phyloP scores from a whole-genome alignment of 352 stramenopile genomes.

The Phytopythium cucurbitacearum region DNA sequence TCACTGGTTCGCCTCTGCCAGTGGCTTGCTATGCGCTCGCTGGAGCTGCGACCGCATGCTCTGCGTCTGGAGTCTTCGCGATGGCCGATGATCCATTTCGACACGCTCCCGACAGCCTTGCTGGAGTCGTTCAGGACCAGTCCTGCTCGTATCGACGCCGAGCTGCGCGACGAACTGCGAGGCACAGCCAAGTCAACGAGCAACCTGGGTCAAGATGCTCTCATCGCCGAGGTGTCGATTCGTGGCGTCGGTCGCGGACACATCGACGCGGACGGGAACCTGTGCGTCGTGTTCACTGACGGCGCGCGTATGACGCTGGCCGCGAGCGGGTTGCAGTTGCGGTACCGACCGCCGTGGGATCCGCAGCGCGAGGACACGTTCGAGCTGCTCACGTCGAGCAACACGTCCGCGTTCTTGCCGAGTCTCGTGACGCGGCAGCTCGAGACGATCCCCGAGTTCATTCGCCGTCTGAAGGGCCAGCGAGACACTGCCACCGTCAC shows the following conservation, averaged over 20 bases:
- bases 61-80: slow-evolving; percentile 20
- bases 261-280: slow-evolving; percentile 30
- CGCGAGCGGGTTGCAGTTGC: slow-evolving; percentile 36
- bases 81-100: slow-evolving; percentile 45
- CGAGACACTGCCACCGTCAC: not conserved
- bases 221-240: slow-evolving; percentile 13
- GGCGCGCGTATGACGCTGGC: slow-evolving; percentile 35
- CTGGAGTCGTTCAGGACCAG: slow-evolving; percentile 31
- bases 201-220: slow-evolving; percentile 1
- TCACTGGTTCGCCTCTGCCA: slow-evolving; percentile 45
- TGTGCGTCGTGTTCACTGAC: slow-evolving; percentile 46
- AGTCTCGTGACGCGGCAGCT: slow-evolving; percentile 41
- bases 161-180: slow-evolving; percentile 9
- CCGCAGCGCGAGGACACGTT: slow-evolving; percentile 27
- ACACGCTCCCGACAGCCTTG: slow-evolving; percentile 37
- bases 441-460: slow-evolving; percentile 48
- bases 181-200: slow-evolving; percentile 3
- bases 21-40: slow-evolving; percentile 38
- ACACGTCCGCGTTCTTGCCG: slow-evolving; percentile 31
- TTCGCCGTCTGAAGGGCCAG: slow-evolving; percentile 28
- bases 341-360: slow-evolving; percentile 21
- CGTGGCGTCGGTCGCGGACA: slow-evolving; percentile 35
- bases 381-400: slow-evolving; percentile 26
- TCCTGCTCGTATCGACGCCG: slow-evolving; percentile 9
- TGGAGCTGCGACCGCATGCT: slow-evolving; percentile 46